Percentiles rank a stretch among this genome's conserved stretches.
These are phyloP conservation scores for Dryas drummondii DNA, from an alignment of 306 rosid species.

Conservation along the genomic window DNA sequence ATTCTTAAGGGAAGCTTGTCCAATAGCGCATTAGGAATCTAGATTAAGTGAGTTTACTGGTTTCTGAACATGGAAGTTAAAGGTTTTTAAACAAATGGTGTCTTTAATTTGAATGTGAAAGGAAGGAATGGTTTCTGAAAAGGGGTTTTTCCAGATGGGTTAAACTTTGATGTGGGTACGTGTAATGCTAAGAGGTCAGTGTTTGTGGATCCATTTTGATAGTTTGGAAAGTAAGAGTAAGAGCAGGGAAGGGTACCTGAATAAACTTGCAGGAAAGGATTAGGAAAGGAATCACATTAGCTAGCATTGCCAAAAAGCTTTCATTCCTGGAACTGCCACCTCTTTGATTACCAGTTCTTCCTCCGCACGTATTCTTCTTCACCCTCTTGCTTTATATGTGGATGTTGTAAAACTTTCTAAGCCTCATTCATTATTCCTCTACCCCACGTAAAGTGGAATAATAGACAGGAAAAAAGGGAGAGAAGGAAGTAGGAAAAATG, in stretches of 20 bases:
- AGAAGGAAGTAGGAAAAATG: conserved; percentile 23
- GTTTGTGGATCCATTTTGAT: background rate
- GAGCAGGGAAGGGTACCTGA: conserved; percentile 39
- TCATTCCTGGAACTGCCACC: conserved; percentile 18
- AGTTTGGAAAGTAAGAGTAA: background rate
- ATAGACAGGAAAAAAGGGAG: background rate
- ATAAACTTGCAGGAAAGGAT: conserved; percentile 52
- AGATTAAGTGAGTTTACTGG: background rate
- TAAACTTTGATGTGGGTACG: background rate
- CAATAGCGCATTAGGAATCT: background rate
- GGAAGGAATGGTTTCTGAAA: background rate
- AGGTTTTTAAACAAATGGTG: background rate
- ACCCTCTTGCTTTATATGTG: conserved; percentile 34
- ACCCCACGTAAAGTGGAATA: background rate
- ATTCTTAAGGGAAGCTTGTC: background rate
- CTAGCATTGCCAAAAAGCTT: conserved; percentile 23
- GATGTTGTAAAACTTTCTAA: background rate
- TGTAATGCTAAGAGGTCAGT: background rate
- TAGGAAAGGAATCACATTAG: conserved; percentile 57
- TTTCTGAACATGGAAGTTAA: background rate
- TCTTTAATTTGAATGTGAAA: background rate
- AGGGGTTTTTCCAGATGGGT: background rate
- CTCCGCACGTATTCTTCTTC: conserved; percentile 55
- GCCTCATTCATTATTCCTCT: conserved; percentile 3
- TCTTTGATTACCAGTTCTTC: conserved; percentile 36